Conservation (phyloP, 2,329 filamentous ascomycete species). For the Chaetomium sp. region DNA sequence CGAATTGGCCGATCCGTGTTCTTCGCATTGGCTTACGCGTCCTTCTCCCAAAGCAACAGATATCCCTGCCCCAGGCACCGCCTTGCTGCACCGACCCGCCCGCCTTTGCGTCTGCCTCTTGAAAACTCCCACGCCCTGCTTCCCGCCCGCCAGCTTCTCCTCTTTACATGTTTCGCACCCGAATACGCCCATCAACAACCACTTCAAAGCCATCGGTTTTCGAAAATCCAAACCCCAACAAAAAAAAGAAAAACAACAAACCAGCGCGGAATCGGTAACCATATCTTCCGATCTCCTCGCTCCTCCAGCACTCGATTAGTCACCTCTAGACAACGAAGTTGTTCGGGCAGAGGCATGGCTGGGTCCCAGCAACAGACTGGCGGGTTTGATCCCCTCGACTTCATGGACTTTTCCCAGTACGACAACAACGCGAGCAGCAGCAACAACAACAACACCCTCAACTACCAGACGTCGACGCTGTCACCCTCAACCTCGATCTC, state of each 20-base stretch:
- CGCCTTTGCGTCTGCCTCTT: not conserved
- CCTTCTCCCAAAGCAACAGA: slow-evolving; percentile 24
- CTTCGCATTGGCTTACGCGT: slow-evolving; percentile 29
- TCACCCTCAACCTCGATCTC: slow-evolving; percentile 47
- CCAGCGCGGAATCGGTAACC: slow-evolving; percentile 7
- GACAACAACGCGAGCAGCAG: slow-evolving; percentile 38
- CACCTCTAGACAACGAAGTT: not conserved
- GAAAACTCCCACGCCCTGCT: slow-evolving; percentile 3
- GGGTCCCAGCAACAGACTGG: slow-evolving; percentile 30
- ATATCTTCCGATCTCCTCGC: slow-evolving; percentile 22
- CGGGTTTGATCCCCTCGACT: slow-evolving; percentile 46
- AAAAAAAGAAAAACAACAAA: not conserved
- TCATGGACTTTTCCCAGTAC: slow-evolving; percentile 58
- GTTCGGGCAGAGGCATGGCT: slow-evolving; percentile 15
- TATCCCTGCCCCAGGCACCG: slow-evolving; percentile 2
- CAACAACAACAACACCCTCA: slow-evolving; percentile 17
- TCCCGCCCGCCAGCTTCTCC: not conserved
- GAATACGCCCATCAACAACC: not conserved
- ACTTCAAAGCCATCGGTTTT: not conserved
- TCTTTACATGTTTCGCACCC: not conserved
- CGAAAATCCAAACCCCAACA: not conserved
- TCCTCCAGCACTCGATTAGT: not conserved
- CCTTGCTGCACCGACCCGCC: slow-evolving; percentile 1
- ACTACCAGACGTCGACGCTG: slow-evolving; percentile 43
- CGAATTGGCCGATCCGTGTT: slow-evolving; percentile 5